phyloP scores from a whole-genome alignment of 345 rosid species.

The Melaleuca alternifolia region DNA sequence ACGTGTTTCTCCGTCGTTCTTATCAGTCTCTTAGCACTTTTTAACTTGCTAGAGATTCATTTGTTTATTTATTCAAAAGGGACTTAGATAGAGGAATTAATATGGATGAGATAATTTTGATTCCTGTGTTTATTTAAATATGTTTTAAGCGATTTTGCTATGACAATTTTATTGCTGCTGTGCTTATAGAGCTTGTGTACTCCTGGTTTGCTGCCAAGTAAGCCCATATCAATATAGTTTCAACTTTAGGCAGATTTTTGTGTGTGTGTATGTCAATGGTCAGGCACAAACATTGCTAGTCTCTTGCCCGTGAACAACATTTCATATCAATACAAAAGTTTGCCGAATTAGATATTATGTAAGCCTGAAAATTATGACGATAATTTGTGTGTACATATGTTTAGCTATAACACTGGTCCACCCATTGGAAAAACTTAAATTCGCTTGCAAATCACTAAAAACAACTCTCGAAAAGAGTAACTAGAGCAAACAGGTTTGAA shows the following conservation, averaged over 20 bases:
- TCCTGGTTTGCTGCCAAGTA: background rate
- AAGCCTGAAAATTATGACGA: background rate
- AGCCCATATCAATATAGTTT: background rate
- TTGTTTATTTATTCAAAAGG: background rate
- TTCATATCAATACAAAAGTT: background rate
- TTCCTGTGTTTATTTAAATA: background rate
- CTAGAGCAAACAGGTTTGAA: background rate
- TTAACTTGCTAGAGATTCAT: background rate
- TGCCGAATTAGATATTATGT: background rate
- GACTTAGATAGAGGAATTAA: background rate
- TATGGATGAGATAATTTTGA: background rate
- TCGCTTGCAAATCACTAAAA: background rate
- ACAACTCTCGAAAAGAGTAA: background rate
- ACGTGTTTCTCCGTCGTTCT: background rate
- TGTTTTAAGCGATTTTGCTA: background rate
- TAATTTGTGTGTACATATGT: background rate
- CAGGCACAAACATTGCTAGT: background rate
- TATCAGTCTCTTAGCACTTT: background rate
- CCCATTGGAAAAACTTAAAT: background rate
- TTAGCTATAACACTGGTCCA: background rate
- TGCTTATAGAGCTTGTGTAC: background rate
- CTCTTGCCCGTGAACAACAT: background rate
- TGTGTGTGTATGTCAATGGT: background rate
- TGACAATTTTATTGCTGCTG: background rate
- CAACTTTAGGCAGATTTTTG: background rate